These are phyloP conservation scores for Leptomonas seymouri DNA, from an alignment of 208 protist genomes.

Conservation along the genomic window DNA sequence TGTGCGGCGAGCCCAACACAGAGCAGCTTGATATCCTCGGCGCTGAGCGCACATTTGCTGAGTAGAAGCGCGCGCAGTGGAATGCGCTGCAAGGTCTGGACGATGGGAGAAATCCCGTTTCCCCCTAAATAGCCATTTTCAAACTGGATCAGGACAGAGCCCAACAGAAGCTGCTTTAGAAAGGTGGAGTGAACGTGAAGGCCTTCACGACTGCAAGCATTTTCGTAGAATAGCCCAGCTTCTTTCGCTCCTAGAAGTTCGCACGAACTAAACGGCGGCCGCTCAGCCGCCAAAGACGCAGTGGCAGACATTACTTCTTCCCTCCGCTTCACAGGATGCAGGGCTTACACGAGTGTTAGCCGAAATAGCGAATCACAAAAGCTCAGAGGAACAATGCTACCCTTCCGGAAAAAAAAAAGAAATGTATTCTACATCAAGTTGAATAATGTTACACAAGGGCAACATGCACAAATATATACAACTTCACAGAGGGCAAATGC, in stretches of 20 bases:
- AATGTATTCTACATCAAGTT: neutral
- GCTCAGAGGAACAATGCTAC: no score
- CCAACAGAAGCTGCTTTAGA: constrained; percentile 55
- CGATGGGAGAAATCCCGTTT: constrained; percentile 67
- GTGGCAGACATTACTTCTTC: neutral
- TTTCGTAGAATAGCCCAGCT: constrained; percentile 61
- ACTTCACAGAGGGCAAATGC: no score
- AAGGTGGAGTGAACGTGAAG: constrained; percentile 53
- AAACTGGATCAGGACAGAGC: constrained; percentile 64
- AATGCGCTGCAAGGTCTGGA: constrained; percentile 63
- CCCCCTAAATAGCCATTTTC: constrained; percentile 84
- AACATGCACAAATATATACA: no score
- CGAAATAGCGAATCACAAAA: neutral
- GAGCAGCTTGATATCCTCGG: constrained; percentile 56
- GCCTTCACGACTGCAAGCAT: constrained; percentile 40
- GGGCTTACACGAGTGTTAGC: no score
- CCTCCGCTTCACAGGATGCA: neutral
- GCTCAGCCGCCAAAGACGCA: neutral
- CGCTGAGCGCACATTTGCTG: constrained; percentile 45
- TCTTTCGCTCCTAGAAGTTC: constrained; percentile 32
- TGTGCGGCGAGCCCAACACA: constrained; percentile 56
- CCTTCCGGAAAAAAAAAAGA: constrained; percentile 5
- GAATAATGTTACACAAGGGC: neutral
- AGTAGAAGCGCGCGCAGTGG: constrained; percentile 58
- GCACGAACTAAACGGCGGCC: neutral